Evolutionary conservation across 805 yeast species (phyloP).

Genomic region (Candida hispaniensis): DNA sequence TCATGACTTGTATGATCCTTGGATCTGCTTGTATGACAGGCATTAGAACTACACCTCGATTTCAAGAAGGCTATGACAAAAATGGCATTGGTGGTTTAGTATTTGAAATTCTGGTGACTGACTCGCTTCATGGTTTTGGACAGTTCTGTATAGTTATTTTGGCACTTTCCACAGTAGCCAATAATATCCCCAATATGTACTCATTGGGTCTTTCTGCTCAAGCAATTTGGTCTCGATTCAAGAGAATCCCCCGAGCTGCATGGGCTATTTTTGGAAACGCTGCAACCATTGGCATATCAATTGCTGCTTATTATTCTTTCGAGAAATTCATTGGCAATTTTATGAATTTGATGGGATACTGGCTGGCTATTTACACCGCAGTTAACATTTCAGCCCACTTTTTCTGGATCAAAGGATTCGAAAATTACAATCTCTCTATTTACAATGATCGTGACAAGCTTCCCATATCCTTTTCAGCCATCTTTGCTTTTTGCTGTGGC

Average conservation of each 20-base stretch:
- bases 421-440: constrained; percentile 51
- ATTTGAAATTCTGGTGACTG: constrained; percentile 62
- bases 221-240: constrained; percentile 65
- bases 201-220: constrained; percentile 82
- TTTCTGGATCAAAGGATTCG: constrained; percentile 54
- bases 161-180: constrained; percentile 78
- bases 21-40: constrained; percentile 86
- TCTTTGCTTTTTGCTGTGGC: constrained; percentile 69
- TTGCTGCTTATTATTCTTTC: constrained; percentile 76
- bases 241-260: constrained; percentile 64
- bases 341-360: constrained; percentile 87
- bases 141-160: constrained; percentile 78
- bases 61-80: constrained; percentile 41
- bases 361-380: constrained; percentile 74
- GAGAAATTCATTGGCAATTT: constrained; percentile 66
- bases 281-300: constrained; percentile 72
- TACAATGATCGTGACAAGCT: constrained; percentile 47
- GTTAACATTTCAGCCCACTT: constrained; percentile 75
- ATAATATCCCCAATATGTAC: constrained; percentile 90
- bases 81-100: constrained; percentile 73
- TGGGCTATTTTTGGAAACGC: constrained; percentile 76
- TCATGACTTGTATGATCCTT: constrained; percentile 59
- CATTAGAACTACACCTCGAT: constrained; percentile 35
- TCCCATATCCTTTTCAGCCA: constrained; percentile 73
- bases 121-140: constrained; percentile 81